phyloP scores from a whole-genome alignment of 129 eudicot genomes.

The Flaveria ramosissima region DNA sequence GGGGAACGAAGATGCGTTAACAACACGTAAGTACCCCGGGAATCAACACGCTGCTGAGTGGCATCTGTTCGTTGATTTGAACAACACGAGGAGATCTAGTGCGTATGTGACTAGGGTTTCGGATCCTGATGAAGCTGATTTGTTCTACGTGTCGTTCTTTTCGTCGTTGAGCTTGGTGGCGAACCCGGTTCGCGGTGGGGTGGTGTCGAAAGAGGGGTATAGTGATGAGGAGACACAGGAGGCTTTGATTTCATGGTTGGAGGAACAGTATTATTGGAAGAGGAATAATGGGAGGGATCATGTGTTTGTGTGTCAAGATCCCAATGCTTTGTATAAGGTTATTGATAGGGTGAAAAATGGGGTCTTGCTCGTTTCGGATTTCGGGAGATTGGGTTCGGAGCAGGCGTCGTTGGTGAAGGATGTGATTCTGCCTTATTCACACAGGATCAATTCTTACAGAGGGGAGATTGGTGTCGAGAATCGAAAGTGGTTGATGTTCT shows the following conservation, averaged over 20 bases:
- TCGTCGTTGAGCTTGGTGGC: slow-evolving; percentile 84
- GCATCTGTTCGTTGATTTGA: slow-evolving; percentile 73
- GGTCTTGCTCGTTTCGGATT: slow-evolving; percentile 89
- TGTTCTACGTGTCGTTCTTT: slow-evolving; percentile 87
- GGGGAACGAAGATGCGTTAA: slow-evolving; percentile 25
- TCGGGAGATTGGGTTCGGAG: slow-evolving; percentile 74
- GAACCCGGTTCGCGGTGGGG: slow-evolving; percentile 54
- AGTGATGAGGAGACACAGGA: slow-evolving; percentile 84
- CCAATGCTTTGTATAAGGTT: slow-evolving; percentile 88
- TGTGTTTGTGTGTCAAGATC: slow-evolving; percentile 93
- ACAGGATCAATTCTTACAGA: slow-evolving; percentile 65
- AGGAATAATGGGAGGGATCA: slow-evolving; percentile 98
- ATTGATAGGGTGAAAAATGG: slow-evolving; percentile 83
- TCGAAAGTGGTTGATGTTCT: slow-evolving; percentile 74
- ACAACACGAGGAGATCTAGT: slow-evolving; percentile 34
- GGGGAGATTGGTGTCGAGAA: slow-evolving; percentile 72
- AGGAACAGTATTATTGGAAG: slow-evolving; percentile 77
- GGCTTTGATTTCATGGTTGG: slow-evolving; percentile 77
- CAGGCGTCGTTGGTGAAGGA: slow-evolving; percentile 92
- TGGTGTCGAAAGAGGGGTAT: slow-evolving; percentile 22
- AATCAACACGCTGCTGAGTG: slow-evolving; percentile 98
- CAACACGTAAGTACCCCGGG: slow-evolving; percentile 74
- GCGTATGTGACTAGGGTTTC: slow-evolving; percentile 60
- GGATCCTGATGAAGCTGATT: slow-evolving; percentile 76
- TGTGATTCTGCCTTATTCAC: slow-evolving; percentile 82